These are phyloP conservation scores for Talaromyces sp. DNA, from an alignment of 2,329 filamentous ascomycete genomes.

Conservation along the genomic window DNA sequence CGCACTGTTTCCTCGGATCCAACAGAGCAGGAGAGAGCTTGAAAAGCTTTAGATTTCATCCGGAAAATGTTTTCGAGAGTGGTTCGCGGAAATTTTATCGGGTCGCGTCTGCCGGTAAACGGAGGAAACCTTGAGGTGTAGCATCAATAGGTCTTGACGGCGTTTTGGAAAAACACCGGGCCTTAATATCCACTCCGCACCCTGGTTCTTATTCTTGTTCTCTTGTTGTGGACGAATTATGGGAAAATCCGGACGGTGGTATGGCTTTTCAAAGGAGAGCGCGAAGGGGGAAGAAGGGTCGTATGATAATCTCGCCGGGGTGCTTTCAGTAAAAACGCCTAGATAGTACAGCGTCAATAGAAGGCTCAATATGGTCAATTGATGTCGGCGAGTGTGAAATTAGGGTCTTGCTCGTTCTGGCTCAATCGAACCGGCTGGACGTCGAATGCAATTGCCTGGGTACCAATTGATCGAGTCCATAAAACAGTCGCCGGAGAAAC, in stretches of 20 bases:
- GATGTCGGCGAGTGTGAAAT: background rate
- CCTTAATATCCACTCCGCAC: background rate
- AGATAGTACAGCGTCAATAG: background rate
- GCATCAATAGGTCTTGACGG: background rate
- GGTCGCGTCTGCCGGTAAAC: background rate
- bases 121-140: background rate
- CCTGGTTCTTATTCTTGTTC: background rate
- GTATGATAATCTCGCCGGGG: background rate
- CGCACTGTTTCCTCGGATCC: background rate
- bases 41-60: background rate
- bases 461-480: background rate
- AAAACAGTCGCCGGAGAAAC: background rate
- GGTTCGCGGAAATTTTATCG: background rate
- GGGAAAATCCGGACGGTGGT: background rate
- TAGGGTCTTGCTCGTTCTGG: background rate
- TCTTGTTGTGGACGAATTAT: background rate
- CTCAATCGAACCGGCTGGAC: background rate
- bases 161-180: background rate
- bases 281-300: background rate
- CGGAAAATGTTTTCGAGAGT: background rate
- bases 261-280: background rate
- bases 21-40: background rate
- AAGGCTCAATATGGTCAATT: background rate
- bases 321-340: background rate
- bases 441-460: background rate